These are phyloP conservation scores for Hypsizygus marmoreus DNA, from an alignment of 768 basidiomycete genomes.

Conservation along the genomic window DNA sequence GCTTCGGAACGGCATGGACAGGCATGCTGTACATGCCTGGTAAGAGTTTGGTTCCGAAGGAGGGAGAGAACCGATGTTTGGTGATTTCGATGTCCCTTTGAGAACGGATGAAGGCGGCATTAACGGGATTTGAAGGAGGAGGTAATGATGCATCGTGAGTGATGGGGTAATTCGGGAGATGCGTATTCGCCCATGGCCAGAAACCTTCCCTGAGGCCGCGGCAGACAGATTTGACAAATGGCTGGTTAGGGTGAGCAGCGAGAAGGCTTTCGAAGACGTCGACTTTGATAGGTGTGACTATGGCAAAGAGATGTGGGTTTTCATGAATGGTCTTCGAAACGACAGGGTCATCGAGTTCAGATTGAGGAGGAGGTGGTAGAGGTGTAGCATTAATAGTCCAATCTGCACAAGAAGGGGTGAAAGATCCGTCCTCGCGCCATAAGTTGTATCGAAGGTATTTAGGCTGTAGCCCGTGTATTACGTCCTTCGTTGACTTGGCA, in stretches of 20 bases:
- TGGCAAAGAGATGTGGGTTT: conserved; percentile 31
- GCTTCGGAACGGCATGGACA: conserved; percentile 35
- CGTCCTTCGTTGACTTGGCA: conserved; percentile 2
- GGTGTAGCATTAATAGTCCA: no score
- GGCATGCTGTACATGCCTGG: conserved; percentile 39
- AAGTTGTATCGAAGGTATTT: conserved; percentile 6
- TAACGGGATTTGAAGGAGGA: neutral
- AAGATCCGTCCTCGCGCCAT: neutral
- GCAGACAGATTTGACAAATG: conserved; percentile 35
- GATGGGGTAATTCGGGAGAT: conserved; percentile 7
- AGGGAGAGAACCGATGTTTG: conserved; percentile 15
- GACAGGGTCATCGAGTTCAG: no score
- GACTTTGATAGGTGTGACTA: conserved; percentile 30
- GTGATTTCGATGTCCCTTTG: conserved; percentile 22
- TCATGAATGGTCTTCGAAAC: conserved; percentile 32
- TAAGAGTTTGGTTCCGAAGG: conserved; percentile 25
- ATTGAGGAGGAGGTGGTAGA: no score
- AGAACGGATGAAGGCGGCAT: conserved; percentile 16
- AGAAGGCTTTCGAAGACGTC: conserved; percentile 15
- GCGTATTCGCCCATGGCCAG: conserved; percentile 35
- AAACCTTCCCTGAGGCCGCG: conserved; percentile 33
- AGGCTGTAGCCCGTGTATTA: neutral
- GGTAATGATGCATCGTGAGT: conserved; percentile 14
- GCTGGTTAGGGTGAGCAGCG: conserved; percentile 40
- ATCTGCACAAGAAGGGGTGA: no score